A percentile compares a stretch with the other conserved stretches of the same genome.
Evolutionary conservation across 306 rosid species (phyloP).

Genomic region (Cucurbita ficifolia): DNA sequence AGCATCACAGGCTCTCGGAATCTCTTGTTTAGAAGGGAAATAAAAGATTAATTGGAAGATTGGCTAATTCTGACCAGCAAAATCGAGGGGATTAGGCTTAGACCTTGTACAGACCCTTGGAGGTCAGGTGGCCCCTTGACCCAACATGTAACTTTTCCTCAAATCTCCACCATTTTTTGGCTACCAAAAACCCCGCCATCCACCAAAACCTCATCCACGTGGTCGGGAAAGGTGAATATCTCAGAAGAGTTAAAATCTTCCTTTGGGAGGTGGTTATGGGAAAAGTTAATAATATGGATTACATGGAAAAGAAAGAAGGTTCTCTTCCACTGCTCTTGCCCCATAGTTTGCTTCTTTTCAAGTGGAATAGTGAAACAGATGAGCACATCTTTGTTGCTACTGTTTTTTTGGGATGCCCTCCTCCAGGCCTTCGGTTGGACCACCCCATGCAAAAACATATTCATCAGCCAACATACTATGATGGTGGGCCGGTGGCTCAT

Average conservation of each 20-base stretch:
- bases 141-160: not conserved
- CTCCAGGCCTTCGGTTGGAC: not conserved
- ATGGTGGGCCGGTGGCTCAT: not conserved
- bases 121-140: not conserved
- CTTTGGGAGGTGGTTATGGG: not conserved
- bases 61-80: not conserved
- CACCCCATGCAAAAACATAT: not conserved
- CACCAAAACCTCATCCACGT: not conserved
- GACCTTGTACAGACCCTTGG: not conserved
- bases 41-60: not conserved
- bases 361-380: not conserved
- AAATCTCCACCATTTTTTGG: no score
- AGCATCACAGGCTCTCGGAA: not conserved
- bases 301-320: not conserved
- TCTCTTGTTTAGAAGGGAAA: not conserved
- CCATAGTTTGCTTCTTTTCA: not conserved
- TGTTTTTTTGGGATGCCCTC: not conserved
- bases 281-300: not conserved
- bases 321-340: not conserved
- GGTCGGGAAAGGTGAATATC: not conserved
- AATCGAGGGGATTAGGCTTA: not conserved
- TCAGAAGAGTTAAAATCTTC: not conserved
- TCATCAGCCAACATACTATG: not conserved
- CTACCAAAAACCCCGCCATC: not conserved
- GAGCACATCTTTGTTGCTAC: not conserved